phyloP scores from a whole-genome alignment of 768 basidiomycete genomes.

The Brasilioporus rufonigricans region DNA sequence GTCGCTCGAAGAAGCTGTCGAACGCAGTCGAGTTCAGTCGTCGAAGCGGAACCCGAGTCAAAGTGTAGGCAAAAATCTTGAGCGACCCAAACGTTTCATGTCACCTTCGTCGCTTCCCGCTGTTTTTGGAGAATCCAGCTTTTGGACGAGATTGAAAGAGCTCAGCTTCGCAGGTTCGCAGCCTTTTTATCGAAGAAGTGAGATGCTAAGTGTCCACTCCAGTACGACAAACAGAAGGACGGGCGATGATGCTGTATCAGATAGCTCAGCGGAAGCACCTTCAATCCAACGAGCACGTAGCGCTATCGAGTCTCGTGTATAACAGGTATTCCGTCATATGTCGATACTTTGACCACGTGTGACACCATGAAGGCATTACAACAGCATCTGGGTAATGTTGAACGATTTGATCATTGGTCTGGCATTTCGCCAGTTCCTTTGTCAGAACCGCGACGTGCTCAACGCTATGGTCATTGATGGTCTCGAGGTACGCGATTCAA shows the following conservation, averaged over 20 bases:
- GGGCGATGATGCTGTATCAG: slow-evolving; percentile 45
- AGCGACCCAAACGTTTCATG: not conserved
- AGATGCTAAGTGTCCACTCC: not conserved
- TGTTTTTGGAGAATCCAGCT: not conserved
- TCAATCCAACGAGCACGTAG: slow-evolving; percentile 34
- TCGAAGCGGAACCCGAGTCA: not conserved
- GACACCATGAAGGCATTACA: slow-evolving; percentile 67
- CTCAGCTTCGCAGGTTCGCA: slow-evolving; percentile 28
- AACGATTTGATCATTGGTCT: slow-evolving; percentile 89
- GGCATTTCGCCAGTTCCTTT: slow-evolving; percentile 67
- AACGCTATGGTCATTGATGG: slow-evolving; percentile 35
- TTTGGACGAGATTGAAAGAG: slow-evolving; percentile 16
- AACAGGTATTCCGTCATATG: slow-evolving; percentile 49
- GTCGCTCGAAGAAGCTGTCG: slow-evolving; percentile 30
- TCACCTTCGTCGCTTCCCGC: not conserved
- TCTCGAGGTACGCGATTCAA: slow-evolving; percentile 39
- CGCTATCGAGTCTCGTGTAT: slow-evolving; percentile 53
- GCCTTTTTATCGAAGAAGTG: not conserved
- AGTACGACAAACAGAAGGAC: slow-evolving; percentile 64
- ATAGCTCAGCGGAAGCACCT: slow-evolving; percentile 37
- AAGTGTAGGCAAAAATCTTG: slow-evolving; percentile 1
- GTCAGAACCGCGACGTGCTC: slow-evolving; percentile 57
- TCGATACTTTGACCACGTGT: not conserved
- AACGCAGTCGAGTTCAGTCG: slow-evolving; percentile 3
- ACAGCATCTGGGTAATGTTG: slow-evolving; percentile 84